Evolutionary conservation across 2,329 filamentous ascomycete species (phyloP).

Genomic region (Pseudogymnoascus sp.): DNA sequence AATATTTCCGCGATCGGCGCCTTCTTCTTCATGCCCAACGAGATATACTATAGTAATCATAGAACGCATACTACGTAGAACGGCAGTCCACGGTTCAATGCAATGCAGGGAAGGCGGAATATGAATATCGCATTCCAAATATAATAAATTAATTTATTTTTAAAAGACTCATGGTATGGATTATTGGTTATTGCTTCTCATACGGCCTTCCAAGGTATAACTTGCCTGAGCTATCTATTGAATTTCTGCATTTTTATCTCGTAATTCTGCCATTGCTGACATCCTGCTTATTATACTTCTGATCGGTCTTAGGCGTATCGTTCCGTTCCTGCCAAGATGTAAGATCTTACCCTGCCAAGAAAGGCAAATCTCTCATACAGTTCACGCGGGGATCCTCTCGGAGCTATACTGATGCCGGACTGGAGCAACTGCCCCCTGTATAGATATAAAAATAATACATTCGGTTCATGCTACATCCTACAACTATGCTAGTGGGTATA

Average conservation of each 20-base stretch:
- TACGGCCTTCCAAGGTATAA: too few relatives aligned
- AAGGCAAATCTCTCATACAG: not conserved
- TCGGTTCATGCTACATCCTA: not conserved
- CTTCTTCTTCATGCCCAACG: not conserved
- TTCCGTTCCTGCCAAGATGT: too few relatives aligned
- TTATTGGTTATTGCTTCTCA: too few relatives aligned
- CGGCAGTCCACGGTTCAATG: not conserved
- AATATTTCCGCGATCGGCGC: not conserved
- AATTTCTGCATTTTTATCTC: too few relatives aligned
- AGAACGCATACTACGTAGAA: not conserved
- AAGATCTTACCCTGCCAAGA: too few relatives aligned
- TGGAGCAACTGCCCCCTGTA: not conserved
- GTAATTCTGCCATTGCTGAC: too few relatives aligned
- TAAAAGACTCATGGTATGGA: not conserved
- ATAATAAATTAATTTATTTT: not conserved
- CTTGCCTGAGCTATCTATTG: too few relatives aligned
- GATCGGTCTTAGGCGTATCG: too few relatives aligned
- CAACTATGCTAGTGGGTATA: conserved; percentile 7
- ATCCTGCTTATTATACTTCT: too few relatives aligned
- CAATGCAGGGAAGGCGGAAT: not conserved
- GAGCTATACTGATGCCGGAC: not conserved
- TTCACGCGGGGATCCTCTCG: not conserved
- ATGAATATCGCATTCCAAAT: not conserved
- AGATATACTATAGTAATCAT: not conserved
- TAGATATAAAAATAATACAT: not conserved